phyloP scores from a whole-genome alignment of 148 eudicot genomes.

The Nyssa sinensis region DNA sequence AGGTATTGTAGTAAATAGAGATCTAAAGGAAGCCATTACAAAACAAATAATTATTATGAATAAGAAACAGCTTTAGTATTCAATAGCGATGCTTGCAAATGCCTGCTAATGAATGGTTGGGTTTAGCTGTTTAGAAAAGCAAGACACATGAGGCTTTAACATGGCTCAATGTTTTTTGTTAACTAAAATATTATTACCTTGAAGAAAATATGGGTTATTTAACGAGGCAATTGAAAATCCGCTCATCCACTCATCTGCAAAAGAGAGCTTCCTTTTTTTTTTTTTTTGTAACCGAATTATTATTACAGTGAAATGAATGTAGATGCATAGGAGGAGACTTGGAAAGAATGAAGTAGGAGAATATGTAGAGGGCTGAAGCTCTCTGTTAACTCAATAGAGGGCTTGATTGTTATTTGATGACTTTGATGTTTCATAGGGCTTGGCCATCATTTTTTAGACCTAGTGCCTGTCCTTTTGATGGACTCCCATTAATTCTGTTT shows the following conservation, averaged over 20 bases:
- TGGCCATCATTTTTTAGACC: not conserved
- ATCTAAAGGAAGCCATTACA: no score
- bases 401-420: not conserved
- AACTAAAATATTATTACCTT: not conserved
- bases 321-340: no score
- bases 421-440: not conserved
- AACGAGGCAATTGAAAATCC: no score
- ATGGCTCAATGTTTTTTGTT: not conserved
- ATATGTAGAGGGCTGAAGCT: no score
- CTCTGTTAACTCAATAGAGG: no score
- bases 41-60: no score
- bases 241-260: not conserved
- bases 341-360: no score
- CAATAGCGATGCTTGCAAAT: no score
- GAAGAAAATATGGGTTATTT: not conserved
- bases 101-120: not conserved
- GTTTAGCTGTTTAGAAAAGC: not conserved
- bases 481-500: not conserved
- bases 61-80: no score
- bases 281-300: no score
- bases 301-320: no score
- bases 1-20: slow-evolving; percentile 39
- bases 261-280: not conserved
- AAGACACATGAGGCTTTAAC: not conserved
- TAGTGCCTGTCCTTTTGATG: not conserved